A percentile compares a stretch with the other conserved stretches of the same genome.
These are phyloP conservation scores for Phaeosphaeria sp. DNA, from an alignment of 2,329 filamentous ascomycete species.

Conservation along the genomic window DNA sequence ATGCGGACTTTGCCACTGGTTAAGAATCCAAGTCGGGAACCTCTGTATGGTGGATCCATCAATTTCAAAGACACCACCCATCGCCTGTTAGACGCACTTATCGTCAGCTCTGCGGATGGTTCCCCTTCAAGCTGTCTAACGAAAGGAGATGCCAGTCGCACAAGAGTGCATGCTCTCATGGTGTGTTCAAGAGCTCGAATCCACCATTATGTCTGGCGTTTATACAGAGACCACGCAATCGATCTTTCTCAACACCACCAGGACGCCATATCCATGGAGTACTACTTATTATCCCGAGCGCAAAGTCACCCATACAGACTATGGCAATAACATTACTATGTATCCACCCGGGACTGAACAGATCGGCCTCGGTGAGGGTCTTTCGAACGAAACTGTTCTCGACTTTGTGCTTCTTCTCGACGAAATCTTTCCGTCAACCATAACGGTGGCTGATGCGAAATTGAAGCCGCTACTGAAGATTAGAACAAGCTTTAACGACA, in stretches of 20 bases:
- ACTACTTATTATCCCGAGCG: not conserved
- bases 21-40: conserved; percentile 3
- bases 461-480: conserved; percentile 1
- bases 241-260: not conserved
- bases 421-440: conserved; percentile 14
- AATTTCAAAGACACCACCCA: conserved; percentile 21
- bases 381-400: conserved; percentile 7
- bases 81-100: conserved; percentile 16
- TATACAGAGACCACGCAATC: conserved; percentile 23
- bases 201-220: conserved; percentile 14
- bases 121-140: conserved; percentile 12
- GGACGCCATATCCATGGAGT: conserved; percentile 5
- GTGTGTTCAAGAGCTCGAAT: conserved; percentile 33
- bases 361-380: conserved; percentile 5
- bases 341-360: conserved; percentile 1
- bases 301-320: not conserved
- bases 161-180: conserved; percentile 33
- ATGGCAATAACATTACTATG: conserved; percentile 11
- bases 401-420: conserved; percentile 3
- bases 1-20: conserved; percentile 23
- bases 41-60: conserved; percentile 25
- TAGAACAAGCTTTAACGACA: not conserved
- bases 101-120: conserved; percentile 15
- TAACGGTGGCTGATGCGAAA: not conserved
- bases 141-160: conserved; percentile 11